Evolutionary conservation across 2,329 filamentous ascomycete species (phyloP), one percentile per base, ranked within the genome.

Genomic region (Alternaria postmessia): DNA sequence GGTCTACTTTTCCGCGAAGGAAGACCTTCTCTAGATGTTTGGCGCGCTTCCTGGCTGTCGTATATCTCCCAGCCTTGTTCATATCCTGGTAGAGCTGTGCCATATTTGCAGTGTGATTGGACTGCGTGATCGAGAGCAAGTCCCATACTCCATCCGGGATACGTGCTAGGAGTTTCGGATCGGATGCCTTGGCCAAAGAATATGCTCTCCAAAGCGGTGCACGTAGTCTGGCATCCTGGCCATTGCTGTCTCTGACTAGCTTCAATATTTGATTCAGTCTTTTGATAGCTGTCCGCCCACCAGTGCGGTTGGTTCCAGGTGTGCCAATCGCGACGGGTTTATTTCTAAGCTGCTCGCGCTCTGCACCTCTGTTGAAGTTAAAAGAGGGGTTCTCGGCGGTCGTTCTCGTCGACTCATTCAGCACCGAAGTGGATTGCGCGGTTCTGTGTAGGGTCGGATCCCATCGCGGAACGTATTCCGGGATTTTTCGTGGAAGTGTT

Each of bases 131-230:
- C 77, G 77, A 80, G 8, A 80, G 54, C 6, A 76, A 44, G 28
- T 76, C 65, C 78, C 79, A 80, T 5, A 71, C 74, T 51, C 59
- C 54, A 30, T 67, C 53, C 3, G 75, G 63, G 4, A 80, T 56
- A 30, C 51, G 54, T 5, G 14, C 42, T 14, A 67, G 49, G 6
- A 77, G 44, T 7, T 57, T 57, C 7, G 67, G 61, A 30, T 68
- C 60, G 5, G 24, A 60, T 7, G 57, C 34, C 39, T 70, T 76
- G 3, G 70, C 69, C 12, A 62, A 52, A 20, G 26, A 55, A 54
- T 79, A 80, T 18, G 69, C 70, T 51, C 63, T 66, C 77, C 78
- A 79, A 20, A 79, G 34, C 7, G 52, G 54, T 11, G 54, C 56
- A 18, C 62, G 65, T 9, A 62, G 20, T 6, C 41, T 53, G 38